phyloP scores from a whole-genome alignment of 2,329 filamentous ascomycete species.

The Trichoderma sp. region DNA sequence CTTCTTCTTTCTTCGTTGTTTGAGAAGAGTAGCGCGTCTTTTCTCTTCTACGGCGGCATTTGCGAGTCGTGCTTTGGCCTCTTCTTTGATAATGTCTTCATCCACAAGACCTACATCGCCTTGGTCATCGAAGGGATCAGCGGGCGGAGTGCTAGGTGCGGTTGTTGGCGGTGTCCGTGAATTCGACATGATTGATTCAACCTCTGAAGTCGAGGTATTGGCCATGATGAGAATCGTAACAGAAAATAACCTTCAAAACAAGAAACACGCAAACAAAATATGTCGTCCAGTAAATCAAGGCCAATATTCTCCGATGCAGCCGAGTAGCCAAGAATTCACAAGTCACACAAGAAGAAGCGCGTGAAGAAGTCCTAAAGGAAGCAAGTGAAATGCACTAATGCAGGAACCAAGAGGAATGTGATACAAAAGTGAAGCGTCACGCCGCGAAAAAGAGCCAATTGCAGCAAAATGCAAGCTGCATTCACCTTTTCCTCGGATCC shows the following conservation, averaged over 20 bases:
- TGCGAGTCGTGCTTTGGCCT: constrained; percentile 34
- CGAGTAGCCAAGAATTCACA: constrained; percentile 1
- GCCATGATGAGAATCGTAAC: constrained; percentile 28
- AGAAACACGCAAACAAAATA: not conserved
- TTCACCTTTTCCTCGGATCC: not conserved
- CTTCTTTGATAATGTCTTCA: constrained; percentile 37
- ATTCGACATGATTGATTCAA: constrained; percentile 33
- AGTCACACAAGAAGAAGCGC: not conserved
- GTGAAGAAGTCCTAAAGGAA: not conserved
- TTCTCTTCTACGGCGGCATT: constrained; percentile 52
- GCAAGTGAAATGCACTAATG: not conserved
- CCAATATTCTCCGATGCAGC: not conserved
- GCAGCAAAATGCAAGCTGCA: not conserved
- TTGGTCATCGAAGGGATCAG: constrained; percentile 23
- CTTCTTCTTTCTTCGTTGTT: constrained; percentile 48
- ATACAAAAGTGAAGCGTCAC: not conserved
- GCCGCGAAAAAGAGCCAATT: constrained; percentile 3
- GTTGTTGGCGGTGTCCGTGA: constrained; percentile 34
- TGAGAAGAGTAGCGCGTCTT: constrained; percentile 35
- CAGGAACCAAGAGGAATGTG: not conserved
- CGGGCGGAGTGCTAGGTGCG: constrained; percentile 38
- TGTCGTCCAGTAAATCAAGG: not conserved
- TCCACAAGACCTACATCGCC: constrained; percentile 25
- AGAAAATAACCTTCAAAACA: not conserved
- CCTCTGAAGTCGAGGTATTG: constrained; percentile 32